Evolutionary conservation across 2,329 filamentous ascomycete species (phyloP).

Genomic region (Penicillium sclerotigenum): DNA sequence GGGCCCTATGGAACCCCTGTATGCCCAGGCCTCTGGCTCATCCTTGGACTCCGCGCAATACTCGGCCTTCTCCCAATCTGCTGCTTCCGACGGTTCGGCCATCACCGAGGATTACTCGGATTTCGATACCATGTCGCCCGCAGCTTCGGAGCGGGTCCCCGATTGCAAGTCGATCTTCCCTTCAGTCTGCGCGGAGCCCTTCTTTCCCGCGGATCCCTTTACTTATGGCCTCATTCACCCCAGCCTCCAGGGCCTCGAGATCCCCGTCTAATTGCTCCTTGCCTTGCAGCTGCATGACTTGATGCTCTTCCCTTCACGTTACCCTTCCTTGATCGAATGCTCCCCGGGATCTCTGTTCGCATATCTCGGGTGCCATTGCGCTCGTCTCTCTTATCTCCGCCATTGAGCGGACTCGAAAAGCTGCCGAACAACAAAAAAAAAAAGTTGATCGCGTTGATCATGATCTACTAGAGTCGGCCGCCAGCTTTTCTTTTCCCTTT

Average conservation of each 20-base stretch:
- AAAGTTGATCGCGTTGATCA: slow-evolving; percentile 11
- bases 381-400: background rate
- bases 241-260: slow-evolving; percentile 20
- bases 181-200: slow-evolving; percentile 30
- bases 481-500: slow-evolving; percentile 15
- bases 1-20: slow-evolving; percentile 34
- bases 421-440: slow-evolving; percentile 9
- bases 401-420: slow-evolving; percentile 8
- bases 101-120: slow-evolving; percentile 40
- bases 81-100: slow-evolving; percentile 40
- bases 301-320: background rate
- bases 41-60: slow-evolving; percentile 36
- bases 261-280: slow-evolving; percentile 2
- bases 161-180: slow-evolving; percentile 33
- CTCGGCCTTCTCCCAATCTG: slow-evolving; percentile 40
- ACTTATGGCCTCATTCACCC: slow-evolving; percentile 22
- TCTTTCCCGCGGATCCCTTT: slow-evolving; percentile 27
- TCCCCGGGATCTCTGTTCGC: background rate
- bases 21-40: slow-evolving; percentile 37
- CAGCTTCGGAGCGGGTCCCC: slow-evolving; percentile 31
- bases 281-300: slow-evolving; percentile 5
- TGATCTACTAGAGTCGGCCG: slow-evolving; percentile 18
- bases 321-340: background rate
- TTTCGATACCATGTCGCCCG: slow-evolving; percentile 36
- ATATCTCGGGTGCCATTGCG: slow-evolving; percentile 1